Evolutionary conservation across 2,329 filamentous ascomycete species (phyloP).

Genomic region (Mariannaea sp.): DNA sequence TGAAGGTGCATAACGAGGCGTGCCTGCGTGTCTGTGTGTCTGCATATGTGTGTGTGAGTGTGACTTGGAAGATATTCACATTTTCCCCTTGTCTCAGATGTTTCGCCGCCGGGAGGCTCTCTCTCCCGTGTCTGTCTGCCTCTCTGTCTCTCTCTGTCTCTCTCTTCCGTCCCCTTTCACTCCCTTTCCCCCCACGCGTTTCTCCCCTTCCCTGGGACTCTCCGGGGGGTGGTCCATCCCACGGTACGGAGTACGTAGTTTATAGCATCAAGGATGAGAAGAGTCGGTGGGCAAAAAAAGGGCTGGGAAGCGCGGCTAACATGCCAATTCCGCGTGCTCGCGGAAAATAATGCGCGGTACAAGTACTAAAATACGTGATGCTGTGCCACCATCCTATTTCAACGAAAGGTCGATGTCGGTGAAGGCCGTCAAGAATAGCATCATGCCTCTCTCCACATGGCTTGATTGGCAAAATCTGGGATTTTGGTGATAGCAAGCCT

Average conservation of each 20-base stretch:
- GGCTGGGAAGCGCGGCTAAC: conserved; percentile 12
- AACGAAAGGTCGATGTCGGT: not conserved
- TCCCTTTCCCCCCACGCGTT: conserved; percentile 29
- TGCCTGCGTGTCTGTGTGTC: no score
- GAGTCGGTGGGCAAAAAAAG: no score
- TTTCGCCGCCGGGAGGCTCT: no score
- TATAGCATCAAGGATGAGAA: no score
- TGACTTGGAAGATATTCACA: no score
- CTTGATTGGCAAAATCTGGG: not conserved
- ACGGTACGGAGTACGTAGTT: no score
- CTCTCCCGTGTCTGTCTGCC: no score
- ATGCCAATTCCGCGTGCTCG: not conserved
- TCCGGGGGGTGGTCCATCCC: not conserved
- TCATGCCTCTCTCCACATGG: not conserved
- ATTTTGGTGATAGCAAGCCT: no score
- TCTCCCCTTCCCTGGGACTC: conserved; percentile 1
- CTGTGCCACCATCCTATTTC: no score
- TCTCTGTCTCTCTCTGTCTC: no score
- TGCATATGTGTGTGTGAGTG: not conserved
- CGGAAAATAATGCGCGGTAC: not conserved
- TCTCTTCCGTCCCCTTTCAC: no score
- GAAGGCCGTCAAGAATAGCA: not conserved
- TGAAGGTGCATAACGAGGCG: no score
- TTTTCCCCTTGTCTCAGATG: conserved; percentile 2
- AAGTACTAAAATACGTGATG: not conserved